Conservation (phyloP, 169 alveolate genomes). For the Hepatocystis sp. region DNA sequence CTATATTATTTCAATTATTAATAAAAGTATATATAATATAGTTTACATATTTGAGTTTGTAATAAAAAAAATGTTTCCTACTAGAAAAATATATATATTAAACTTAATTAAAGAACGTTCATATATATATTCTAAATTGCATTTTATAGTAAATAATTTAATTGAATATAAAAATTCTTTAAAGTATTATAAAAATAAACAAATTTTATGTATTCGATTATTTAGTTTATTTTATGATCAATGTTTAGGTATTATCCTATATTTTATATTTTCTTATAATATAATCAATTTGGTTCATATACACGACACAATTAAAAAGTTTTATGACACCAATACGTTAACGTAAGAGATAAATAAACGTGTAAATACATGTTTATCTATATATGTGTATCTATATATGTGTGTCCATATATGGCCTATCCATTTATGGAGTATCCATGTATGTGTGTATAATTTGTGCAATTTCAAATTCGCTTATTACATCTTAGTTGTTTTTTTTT, state of each 20-base stretch:
- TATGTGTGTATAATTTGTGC: too few relatives aligned
- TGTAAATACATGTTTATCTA: neutral
- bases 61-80: neutral
- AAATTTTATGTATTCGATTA: conserved; percentile 29
- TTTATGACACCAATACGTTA: conserved; percentile 31
- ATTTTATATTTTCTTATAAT: neutral
- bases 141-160: conserved; percentile 10
- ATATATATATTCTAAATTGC: conserved; percentile 35
- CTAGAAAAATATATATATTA: conserved; percentile 7
- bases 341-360: conserved; percentile 7
- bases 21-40: conserved; percentile 10
- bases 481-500: neutral
- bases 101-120: conserved; percentile 15
- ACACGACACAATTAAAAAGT: conserved; percentile 2
- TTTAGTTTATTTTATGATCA: conserved; percentile 17
- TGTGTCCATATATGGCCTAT: neutral
- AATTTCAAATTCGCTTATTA: too few relatives aligned
- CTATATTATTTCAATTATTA: conserved; percentile 32
- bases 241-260: conserved; percentile 10
- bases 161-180: conserved; percentile 13
- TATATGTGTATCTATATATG: too few relatives aligned
- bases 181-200: conserved; percentile 21
- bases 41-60: conserved; percentile 1
- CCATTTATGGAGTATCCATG: too few relatives aligned
- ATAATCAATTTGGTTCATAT: conserved; percentile 8